A percentile compares a stretch with the other conserved stretches of the same genome.
Evolutionary conservation across 176 grass and related monocot species (phyloP).

Genomic region (Hsuehochloa calcarea): DNA sequence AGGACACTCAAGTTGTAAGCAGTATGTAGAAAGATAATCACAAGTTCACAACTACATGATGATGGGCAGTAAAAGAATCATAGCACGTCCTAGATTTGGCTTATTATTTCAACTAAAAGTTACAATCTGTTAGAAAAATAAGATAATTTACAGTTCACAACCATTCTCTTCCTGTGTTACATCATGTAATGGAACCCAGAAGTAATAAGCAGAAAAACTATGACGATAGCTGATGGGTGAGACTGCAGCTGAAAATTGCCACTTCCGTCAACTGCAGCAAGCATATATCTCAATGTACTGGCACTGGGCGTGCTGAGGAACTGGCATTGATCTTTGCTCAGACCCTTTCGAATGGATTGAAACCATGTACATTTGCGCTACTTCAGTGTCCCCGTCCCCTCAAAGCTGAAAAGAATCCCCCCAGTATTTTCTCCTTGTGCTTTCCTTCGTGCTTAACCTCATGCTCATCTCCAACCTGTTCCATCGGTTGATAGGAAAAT

Average conservation of each 20-base stretch:
- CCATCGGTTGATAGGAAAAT: slow-evolving; percentile 1
- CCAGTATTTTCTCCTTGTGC: slow-evolving; percentile 65
- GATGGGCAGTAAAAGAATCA: slow-evolving; percentile 3
- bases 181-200: background rate
- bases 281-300: background rate
- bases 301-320: slow-evolving; percentile 2
- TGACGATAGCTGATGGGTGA: background rate
- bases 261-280: slow-evolving; percentile 22
- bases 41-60: background rate
- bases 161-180: slow-evolving; percentile 40
- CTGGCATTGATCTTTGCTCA: background rate
- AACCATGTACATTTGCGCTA: background rate
- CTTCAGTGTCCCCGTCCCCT: slow-evolving; percentile 57
- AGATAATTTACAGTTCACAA: slow-evolving; percentile 42
- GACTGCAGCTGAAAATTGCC: slow-evolving; percentile 10
- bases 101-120: slow-evolving; percentile 23
- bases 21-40: background rate
- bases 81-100: slow-evolving; percentile 22
- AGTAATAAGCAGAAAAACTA: slow-evolving; percentile 17
- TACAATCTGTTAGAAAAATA: slow-evolving; percentile 42
- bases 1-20: background rate
- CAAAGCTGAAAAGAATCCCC: slow-evolving; percentile 69
- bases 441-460: slow-evolving; percentile 58
- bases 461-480: slow-evolving; percentile 64
- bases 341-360: background rate